Evolutionary conservation across 1,284 basidiomycete genomes (phyloP).

Genomic region (Irpex lacteus): DNA sequence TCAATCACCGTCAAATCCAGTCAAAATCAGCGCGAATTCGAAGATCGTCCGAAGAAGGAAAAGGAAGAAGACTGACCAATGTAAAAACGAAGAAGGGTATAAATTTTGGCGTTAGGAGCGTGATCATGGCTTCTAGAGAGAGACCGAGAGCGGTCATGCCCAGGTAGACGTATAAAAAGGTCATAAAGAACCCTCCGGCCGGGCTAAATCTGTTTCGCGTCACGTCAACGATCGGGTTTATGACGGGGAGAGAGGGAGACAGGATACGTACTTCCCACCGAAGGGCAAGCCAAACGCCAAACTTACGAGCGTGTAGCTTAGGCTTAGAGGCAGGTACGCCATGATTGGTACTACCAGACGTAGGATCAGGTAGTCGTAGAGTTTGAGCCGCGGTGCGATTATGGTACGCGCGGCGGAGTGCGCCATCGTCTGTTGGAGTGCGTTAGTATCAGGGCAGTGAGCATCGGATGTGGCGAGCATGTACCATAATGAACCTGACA

Average conservation of each 20-base stretch:
- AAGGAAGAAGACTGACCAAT: slow-evolving; percentile 19
- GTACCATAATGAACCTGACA: slow-evolving; percentile 11
- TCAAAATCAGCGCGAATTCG: too few relatives aligned
- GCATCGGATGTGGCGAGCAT: background rate
- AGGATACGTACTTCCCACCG: slow-evolving; percentile 32
- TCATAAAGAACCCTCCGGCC: slow-evolving; percentile 43
- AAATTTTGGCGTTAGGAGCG: slow-evolving; percentile 29
- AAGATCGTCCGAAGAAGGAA: too few relatives aligned
- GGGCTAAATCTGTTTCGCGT: slow-evolving; percentile 30
- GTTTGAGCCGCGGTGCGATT: slow-evolving; percentile 39
- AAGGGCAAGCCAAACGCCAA: slow-evolving; percentile 42
- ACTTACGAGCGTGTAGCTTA: slow-evolving; percentile 44
- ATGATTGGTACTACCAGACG: slow-evolving; percentile 36
- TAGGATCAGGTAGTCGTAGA: slow-evolving; percentile 35
- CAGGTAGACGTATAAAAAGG: slow-evolving; percentile 36
- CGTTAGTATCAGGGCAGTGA: background rate
- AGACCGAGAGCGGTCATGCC: slow-evolving; percentile 36
- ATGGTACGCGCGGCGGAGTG: slow-evolving; percentile 40
- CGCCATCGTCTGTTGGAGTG: slow-evolving; percentile 37
- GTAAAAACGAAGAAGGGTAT: slow-evolving; percentile 33
- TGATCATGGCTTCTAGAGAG: slow-evolving; percentile 39
- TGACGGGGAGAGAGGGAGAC: slow-evolving; percentile 17
- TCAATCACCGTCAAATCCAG: background rate
- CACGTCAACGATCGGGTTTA: background rate
- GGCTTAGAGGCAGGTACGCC: slow-evolving; percentile 39